Evolutionary conservation across 2,329 filamentous ascomycete genomes (phyloP), one percentile per base, ranked within the genome.

Genomic region (Drechslera avenae): DNA sequence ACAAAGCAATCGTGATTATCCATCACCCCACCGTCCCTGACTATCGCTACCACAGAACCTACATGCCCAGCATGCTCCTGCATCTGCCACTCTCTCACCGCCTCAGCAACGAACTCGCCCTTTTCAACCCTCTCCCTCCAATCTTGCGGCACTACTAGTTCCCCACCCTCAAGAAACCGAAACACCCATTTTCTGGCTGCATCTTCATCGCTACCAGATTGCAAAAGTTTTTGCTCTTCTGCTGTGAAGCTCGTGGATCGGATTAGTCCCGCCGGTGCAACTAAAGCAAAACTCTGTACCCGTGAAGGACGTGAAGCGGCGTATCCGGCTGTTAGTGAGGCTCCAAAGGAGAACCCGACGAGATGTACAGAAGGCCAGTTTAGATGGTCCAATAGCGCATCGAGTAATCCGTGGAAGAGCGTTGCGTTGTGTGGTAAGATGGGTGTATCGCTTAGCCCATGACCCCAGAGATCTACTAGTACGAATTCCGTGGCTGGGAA

Each of bases 391-490:
- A 83, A 56, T 1, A 83, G 21, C 0, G 50, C 51, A 4, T 77
- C 69, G 0, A 83, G 46, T 3, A 79, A 59, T 0, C 13, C 13
- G 37, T 79, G 75, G 48, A 83, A 83, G 1, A 82, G 52, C 0
- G 46, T 32, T 0, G 75, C 55, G 0, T 67, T 68, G 44, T 83
- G 79, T 0, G 80, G 59, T 0, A 60, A 23, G 1, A 78, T 2
- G 0, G 81, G 81, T 0, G 80, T 82, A 5, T 78, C 76, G 21
- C 69, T 76, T n/a, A 83, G 63, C 0, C 81, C 81, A 42, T 83
- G 81, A 23, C 81, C 81, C 79, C 79, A 83, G 9, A 78, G 73
- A 47, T 83, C 81, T 12, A 81, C 14, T 1, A 81, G 64, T 0
- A 79, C 75, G 26, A 77, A 68, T 9, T 78, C 69, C 0, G 78